These are phyloP conservation scores for Gossypium lobatum DNA, from an alignment of 441 rosid genomes.

Conservation along the genomic window DNA sequence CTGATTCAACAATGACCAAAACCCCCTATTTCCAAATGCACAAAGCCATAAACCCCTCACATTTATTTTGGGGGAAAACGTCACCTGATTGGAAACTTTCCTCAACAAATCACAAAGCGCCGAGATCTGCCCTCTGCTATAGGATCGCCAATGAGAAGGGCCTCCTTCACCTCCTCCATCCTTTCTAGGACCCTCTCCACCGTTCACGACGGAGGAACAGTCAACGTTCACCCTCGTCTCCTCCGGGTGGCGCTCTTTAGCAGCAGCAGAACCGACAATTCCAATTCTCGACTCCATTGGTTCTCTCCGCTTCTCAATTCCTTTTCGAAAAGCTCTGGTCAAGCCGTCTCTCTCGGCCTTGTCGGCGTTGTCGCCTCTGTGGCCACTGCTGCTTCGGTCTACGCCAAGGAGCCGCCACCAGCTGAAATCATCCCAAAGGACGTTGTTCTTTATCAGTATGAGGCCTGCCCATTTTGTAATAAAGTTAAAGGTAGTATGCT, in stretches of 20 bases:
- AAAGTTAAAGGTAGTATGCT: conserved; percentile 50
- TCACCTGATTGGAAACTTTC: not conserved
- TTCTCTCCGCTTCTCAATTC: conserved; percentile 18
- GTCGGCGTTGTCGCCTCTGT: conserved; percentile 25
- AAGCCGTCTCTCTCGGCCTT: conserved; percentile 18
- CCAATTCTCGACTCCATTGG: conserved; percentile 16
- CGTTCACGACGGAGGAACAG: conserved; percentile 13
- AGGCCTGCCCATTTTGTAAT: conserved; percentile 79
- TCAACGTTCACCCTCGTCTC: conserved; percentile 17
- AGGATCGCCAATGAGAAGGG: conserved; percentile 30
- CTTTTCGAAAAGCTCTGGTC: conserved; percentile 11
- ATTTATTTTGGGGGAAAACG: not conserved
- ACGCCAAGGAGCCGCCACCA: conserved; percentile 32
- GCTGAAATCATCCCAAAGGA: conserved; percentile 36
- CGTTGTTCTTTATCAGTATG: conserved; percentile 69
- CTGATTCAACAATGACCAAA: no score
- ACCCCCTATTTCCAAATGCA: no score
- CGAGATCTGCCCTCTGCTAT: not conserved
- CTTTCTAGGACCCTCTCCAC: conserved; percentile 26
- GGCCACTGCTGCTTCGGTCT: conserved; percentile 19
- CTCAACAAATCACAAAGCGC: not conserved
- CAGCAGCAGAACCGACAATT: conserved; percentile 18
- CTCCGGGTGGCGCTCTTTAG: conserved; percentile 23
- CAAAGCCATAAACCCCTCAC: not conserved
- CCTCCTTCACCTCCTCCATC: conserved; percentile 22